Conservation (phyloP, 2,329 filamentous ascomycete genomes). For the Zasmidium angulare region DNA sequence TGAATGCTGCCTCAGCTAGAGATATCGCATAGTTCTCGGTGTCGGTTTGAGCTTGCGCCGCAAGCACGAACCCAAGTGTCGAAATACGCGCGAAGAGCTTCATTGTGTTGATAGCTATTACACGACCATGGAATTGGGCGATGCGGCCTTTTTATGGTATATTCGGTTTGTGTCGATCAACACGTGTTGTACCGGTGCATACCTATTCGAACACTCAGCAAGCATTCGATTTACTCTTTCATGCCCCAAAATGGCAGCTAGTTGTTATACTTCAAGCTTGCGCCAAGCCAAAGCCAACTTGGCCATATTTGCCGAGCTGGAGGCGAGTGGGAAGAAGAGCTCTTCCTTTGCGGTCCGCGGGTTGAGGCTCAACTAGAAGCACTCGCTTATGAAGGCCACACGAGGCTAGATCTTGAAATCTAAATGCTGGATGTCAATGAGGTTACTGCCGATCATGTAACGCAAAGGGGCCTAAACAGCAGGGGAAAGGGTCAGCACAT, state of each 20-base stretch:
- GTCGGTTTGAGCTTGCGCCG: not conserved
- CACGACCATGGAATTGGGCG: not conserved
- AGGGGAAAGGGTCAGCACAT: too few species aligned
- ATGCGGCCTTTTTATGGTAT: not conserved
- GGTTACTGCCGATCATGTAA: too few species aligned
- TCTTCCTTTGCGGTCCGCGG: not conserved
- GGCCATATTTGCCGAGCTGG: not conserved
- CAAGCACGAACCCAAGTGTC: not conserved
- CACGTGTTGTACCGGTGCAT: not conserved
- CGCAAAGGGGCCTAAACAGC: too few species aligned
- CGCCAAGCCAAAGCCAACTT: not conserved
- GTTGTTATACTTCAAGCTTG: not conserved
- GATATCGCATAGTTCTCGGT: not conserved
- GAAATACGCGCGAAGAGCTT: not conserved
- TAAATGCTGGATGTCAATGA: too few species aligned
- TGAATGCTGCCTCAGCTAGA: slow-evolving; percentile 19
- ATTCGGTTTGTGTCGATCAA: not conserved
- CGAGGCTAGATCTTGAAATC: too few species aligned
- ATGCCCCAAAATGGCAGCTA: not conserved
- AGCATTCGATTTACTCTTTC: not conserved
- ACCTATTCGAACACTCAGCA: not conserved
- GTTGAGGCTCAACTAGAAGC: too few species aligned
- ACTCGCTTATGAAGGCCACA: too few species aligned
- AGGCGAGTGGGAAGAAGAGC: not conserved
- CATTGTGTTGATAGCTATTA: not conserved